These are phyloP conservation scores for Cicer cuneatum DNA, from an alignment of 306 rosid genomes.

Conservation along the genomic window DNA sequence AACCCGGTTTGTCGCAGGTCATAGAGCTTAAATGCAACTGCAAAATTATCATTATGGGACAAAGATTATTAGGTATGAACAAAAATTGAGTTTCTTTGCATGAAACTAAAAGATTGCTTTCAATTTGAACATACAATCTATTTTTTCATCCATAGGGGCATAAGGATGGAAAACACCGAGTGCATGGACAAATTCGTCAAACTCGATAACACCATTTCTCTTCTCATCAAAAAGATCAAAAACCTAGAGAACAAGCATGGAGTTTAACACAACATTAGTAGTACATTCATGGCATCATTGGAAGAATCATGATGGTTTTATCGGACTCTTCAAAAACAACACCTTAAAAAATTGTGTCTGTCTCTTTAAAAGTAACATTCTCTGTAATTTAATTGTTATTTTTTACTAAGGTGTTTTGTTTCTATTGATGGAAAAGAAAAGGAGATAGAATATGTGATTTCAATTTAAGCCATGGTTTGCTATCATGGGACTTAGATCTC, in stretches of 20 bases:
- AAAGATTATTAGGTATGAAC: conserved; percentile 19
- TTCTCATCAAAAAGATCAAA: conserved; percentile 81
- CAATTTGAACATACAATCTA: conserved; percentile 62
- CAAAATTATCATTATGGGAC: conserved; percentile 40
- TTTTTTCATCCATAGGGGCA: conserved; percentile 73
- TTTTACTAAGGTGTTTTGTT: not conserved
- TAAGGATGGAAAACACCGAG: conserved; percentile 78
- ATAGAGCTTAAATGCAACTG: conserved; percentile 85
- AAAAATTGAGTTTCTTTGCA: conserved; percentile 31
- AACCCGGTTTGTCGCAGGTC: conserved; percentile 83
- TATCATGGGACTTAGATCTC: not conserved
- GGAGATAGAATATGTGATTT: not conserved
- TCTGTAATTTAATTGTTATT: not conserved
- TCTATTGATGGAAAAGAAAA: not conserved
- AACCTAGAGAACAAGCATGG: conserved; percentile 54
- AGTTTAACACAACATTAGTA: conserved; percentile 2
- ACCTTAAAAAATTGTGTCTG: not conserved
- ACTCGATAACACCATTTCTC: conserved; percentile 82
- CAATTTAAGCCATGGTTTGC: not conserved
- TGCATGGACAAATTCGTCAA: conserved; percentile 77
- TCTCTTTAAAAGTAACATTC: not conserved
- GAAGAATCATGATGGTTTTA: conserved; percentile 14
- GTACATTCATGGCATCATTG: conserved; percentile 24
- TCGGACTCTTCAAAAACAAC: not conserved
- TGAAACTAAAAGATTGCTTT: conserved; percentile 24